These are phyloP conservation scores for Aureobasidium sp. DNA, from an alignment of 2,329 filamentous ascomycete genomes.

Conservation along the genomic window DNA sequence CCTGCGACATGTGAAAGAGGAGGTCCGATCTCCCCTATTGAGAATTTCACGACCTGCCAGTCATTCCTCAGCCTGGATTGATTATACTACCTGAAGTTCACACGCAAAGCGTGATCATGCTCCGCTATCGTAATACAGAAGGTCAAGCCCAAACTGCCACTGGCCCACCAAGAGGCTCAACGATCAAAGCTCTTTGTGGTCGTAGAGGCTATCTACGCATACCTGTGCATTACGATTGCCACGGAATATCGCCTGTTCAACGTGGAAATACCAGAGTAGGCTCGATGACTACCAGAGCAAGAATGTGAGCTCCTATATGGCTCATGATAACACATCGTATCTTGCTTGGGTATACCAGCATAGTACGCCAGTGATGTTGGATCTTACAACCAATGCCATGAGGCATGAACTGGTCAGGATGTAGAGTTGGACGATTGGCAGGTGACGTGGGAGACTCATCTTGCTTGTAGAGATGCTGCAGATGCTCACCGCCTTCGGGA, in stretches of 20 bases:
- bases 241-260: background rate
- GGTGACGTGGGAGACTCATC: background rate
- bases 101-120: background rate
- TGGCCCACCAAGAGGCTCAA: background rate
- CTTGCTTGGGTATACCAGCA: background rate
- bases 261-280: background rate
- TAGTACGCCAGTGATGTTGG: background rate
- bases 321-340: background rate
- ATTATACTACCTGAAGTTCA: too few species aligned
- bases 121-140: background rate
- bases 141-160: background rate
- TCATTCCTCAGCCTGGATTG: too few species aligned
- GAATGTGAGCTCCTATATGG: background rate
- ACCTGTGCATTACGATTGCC: background rate
- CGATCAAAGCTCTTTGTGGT: background rate
- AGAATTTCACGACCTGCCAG: too few species aligned
- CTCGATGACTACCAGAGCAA: background rate
- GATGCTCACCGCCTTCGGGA: background rate
- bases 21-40: too few species aligned
- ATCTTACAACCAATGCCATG: background rate
- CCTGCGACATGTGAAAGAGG: too few species aligned
- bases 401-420: background rate
- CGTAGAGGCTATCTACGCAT: background rate
- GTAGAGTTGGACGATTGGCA: background rate
- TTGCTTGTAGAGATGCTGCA: background rate